Conservation (phyloP, 345 rosid genomes). For the Alliaria petiolata region DNA sequence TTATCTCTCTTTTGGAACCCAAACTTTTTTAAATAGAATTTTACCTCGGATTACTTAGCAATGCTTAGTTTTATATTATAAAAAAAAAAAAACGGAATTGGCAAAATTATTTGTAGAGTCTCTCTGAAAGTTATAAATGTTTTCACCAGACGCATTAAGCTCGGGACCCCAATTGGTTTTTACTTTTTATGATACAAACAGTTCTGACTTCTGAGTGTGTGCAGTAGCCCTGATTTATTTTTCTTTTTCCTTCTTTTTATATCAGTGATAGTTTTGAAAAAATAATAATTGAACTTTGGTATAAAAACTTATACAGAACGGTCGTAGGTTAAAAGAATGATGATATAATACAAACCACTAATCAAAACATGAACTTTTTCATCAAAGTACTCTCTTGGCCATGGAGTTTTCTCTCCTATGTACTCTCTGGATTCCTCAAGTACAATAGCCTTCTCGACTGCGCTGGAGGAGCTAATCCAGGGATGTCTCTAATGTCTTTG, state of each 20-base stretch:
- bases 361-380: neutral
- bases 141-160: constrained; percentile 1
- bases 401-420: too few species aligned
- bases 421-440: constrained; percentile 30
- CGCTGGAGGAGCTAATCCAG: constrained; percentile 93
- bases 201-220: neutral
- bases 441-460: constrained; percentile 78
- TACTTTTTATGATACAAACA: constrained; percentile 4
- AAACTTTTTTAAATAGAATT: neutral
- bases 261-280: neutral
- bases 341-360: constrained; percentile 7
- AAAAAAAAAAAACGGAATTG: neutral
- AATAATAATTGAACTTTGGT: neutral
- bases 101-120: constrained; percentile 23
- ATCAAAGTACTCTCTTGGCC: neutral
- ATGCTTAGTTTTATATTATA: constrained; percentile 8
- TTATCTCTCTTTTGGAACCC: constrained; percentile 12
- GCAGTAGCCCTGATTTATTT: neutral
- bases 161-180: neutral
- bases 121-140: constrained; percentile 17
- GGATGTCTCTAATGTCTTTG: constrained; percentile 89
- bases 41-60: constrained; percentile 22
- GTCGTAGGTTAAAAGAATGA: constrained; percentile 9
- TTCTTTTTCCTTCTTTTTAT: neutral
- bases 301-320: constrained; percentile 3